Evolutionary conservation across 164 flowering plant genomes (phyloP), one percentile per base, ranked within the genome.

Genomic region (Stephania yunnanensis): DNA sequence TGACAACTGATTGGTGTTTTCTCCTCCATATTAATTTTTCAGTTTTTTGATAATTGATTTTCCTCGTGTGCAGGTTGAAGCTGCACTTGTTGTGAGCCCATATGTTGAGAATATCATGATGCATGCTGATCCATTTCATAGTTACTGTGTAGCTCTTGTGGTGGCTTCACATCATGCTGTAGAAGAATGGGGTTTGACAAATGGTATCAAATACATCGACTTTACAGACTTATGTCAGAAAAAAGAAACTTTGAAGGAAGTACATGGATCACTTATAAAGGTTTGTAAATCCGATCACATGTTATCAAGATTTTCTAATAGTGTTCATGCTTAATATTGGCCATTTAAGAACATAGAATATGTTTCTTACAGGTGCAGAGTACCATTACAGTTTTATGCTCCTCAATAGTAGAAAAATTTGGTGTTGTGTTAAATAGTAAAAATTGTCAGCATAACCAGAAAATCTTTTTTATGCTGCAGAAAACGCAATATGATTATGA

Each of bases 61-160:
- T 71, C n/a, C 6, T 65, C 53, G 75, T 77, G 75, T 77, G 64
- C 95, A 95, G 99, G 97, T 95, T 77, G 99, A 95, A 80, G 92
- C 97, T 71, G 91, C 87, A 73, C 88, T 94, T 2, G 70, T 77
- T 20, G 89, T 83, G 71, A 87, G 95, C 85, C 87, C 98, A 0
- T 93, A 89, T 72, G 95, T 92, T 4, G 97, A 91, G 83, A 95
- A 89, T 74, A 89, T 95, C 12, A 92, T 95, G 98, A 8, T 93
- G 79, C 93, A 95, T 81, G 98, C 97, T 44, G 91, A 94, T 85
- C 91, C 99, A 50, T 95, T 92, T 69, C 90, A 89, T 78, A 93
- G 87, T 78, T 93, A 84, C 83, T 93, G 97, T 82, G 98, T 95
- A 84, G 99, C 99, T 77, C 86, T 95, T 75, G 91, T 94, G 77